These are phyloP conservation scores for Thamnidium elegans DNA, from an alignment of 192 early-diverging fungal species.

Conservation along the genomic window DNA sequence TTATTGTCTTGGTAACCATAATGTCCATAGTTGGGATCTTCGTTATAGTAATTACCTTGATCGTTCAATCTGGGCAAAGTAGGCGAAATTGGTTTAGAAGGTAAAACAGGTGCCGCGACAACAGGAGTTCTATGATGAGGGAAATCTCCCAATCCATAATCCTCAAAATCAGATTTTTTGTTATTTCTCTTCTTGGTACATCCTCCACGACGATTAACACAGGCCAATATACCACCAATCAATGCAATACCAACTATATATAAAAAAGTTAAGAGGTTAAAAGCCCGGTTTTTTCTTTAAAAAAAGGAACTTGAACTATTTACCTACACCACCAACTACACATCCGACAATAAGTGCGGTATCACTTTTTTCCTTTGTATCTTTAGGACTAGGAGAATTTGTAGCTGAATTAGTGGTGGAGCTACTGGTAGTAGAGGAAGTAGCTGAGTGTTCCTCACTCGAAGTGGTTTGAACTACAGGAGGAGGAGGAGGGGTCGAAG, in stretches of 20 bases:
- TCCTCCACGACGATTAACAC: conserved; percentile 32
- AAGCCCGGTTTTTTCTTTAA: background rate
- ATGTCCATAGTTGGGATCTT: conserved; percentile 3
- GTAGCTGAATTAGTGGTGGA: background rate
- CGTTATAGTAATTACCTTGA: conserved; percentile 16
- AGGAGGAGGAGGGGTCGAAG: background rate
- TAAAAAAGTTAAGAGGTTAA: background rate
- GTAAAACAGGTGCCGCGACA: background rate
- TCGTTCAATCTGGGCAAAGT: conserved; percentile 6
- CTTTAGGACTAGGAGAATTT: background rate
- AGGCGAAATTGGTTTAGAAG: background rate
- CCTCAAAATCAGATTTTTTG: conserved; percentile 27
- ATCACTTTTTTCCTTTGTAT: background rate
- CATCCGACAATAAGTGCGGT: conserved; percentile 15
- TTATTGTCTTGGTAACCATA: conserved; percentile 7
- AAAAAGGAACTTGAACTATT: background rate
- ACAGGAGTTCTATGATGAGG: conserved; percentile 19
- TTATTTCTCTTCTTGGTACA: conserved; percentile 4
- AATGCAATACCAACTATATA: background rate
- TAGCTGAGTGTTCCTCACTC: background rate
- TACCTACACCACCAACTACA: conserved; percentile 24
- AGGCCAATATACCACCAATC: conserved; percentile 34
- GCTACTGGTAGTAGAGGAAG: background rate
- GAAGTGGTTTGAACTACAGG: background rate
- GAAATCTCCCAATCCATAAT: conserved; percentile 27